Conservation (phyloP, 345 rosid genomes). For the Garcia nutans region DNA sequence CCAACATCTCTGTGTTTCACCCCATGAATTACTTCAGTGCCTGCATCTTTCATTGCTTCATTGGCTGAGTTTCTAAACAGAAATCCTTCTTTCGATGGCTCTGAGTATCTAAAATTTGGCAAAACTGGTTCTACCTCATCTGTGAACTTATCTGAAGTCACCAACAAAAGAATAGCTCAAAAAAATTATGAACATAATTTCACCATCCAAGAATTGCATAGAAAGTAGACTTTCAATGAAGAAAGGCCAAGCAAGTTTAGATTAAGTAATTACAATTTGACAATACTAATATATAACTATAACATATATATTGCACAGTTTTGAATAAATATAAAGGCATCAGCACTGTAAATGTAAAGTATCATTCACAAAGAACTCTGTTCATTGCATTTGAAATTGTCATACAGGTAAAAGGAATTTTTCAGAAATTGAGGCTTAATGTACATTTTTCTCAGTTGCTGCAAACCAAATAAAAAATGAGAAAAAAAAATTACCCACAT, state of each 20-base stretch:
- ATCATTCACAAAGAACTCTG: neutral
- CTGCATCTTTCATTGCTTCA: slow-evolving; percentile 51
- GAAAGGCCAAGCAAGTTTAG: neutral
- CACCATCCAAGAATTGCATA: neutral
- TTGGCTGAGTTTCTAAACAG: slow-evolving; percentile 51
- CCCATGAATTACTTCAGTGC: slow-evolving; percentile 42
- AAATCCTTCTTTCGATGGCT: slow-evolving; percentile 73
- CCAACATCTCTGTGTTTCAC: slow-evolving; percentile 72
- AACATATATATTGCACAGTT: neutral
- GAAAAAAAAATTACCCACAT: neutral
- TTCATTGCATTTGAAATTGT: neutral
- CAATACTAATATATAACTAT: no score
- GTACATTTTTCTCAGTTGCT: slow-evolving; percentile 5
- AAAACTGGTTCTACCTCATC: slow-evolving; percentile 57
- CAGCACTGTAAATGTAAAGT: neutral
- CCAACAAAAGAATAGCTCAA: slow-evolving; percentile 20
- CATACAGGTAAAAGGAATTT: neutral
- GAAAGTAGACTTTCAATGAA: neutral
- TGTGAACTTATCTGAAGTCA: slow-evolving; percentile 68
- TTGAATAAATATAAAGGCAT: neutral
- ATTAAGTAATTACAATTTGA: neutral
- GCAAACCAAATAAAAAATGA: neutral
- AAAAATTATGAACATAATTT: neutral
- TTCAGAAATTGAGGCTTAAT: neutral
- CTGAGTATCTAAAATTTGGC: slow-evolving; percentile 48